phyloP scores from a whole-genome alignment of 2,329 filamentous ascomycete genomes.

The Drechslerella dactyloides region DNA sequence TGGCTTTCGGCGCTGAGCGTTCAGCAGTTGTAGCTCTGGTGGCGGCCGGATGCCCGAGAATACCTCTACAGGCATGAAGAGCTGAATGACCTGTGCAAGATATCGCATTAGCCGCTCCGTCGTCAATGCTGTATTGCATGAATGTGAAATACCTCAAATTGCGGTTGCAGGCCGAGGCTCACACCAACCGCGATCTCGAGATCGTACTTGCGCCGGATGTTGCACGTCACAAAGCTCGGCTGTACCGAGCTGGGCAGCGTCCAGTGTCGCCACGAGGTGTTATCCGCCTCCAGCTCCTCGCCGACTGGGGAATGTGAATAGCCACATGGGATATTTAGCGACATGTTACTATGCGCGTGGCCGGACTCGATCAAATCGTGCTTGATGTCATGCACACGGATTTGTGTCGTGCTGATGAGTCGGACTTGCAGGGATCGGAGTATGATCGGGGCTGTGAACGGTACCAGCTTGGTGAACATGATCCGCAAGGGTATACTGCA shows the following conservation, averaged over 20 bases:
- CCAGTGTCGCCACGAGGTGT: conserved; percentile 73
- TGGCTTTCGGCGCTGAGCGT: conserved; percentile 20
- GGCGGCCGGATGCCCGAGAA: conserved; percentile 89
- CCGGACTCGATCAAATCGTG: conserved; percentile 75
- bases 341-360: conserved; percentile 74
- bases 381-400: conserved; percentile 76
- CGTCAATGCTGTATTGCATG: not conserved
- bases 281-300: conserved; percentile 73
- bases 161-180: conserved; percentile 70
- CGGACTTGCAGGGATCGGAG: conserved; percentile 81
- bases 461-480: conserved; percentile 75
- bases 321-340: conserved; percentile 75
- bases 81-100: conserved; percentile 77
- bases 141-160: conserved; percentile 59
- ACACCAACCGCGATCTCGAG: conserved; percentile 81
- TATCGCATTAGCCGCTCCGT: conserved; percentile 6
- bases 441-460: conserved; percentile 73
- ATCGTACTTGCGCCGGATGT: conserved; percentile 80
- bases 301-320: conserved; percentile 65
- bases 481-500: conserved; percentile 73
- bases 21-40: conserved; percentile 64
- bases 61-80: conserved; percentile 79
- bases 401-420: conserved; percentile 77
- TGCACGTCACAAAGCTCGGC: conserved; percentile 87
- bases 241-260: conserved; percentile 83